Evolutionary conservation across 2,329 filamentous ascomycete genomes (phyloP).

Genomic region (Plenodomus lindquistii): DNA sequence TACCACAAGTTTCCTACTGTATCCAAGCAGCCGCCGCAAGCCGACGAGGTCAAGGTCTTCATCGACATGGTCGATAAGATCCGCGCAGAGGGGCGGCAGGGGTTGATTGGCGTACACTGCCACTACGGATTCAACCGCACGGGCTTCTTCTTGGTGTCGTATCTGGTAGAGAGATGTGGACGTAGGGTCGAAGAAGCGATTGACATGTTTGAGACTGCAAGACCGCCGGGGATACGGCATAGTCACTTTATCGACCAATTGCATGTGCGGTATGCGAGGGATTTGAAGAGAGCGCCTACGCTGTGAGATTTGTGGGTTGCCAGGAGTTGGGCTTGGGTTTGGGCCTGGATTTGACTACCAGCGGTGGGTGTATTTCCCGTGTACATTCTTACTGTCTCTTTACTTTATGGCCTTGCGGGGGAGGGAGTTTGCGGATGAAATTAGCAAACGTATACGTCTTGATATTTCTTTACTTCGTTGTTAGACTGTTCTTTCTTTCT

Average conservation of each 20-base stretch:
- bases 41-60: constrained; percentile 64
- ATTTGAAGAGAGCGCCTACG: constrained; percentile 46
- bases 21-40: constrained; percentile 80
- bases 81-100: constrained; percentile 31
- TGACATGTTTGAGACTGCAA: constrained; percentile 70
- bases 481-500: too few species aligned
- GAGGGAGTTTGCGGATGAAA: too few species aligned
- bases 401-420: too few species aligned
- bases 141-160: constrained; percentile 87
- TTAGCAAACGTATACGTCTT: too few species aligned
- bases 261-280: constrained; percentile 72
- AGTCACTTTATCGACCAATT: constrained; percentile 85
- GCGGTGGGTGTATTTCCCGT: too few species aligned
- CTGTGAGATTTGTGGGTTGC: constrained; percentile 13
- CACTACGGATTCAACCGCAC: constrained; percentile 97
- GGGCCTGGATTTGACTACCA: neutral
- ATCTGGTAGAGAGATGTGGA: constrained; percentile 80
- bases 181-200: constrained; percentile 77
- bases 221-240: constrained; percentile 85
- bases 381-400: too few species aligned
- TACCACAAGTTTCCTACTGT: constrained; percentile 87
- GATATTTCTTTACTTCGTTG: too few species aligned
- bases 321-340: too few species aligned
- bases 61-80: constrained; percentile 60
- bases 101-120: constrained; percentile 80